Base-by-base conservation (phyloP, 2,329 filamentous ascomycete species). In the Paecilomyces sp. region DNA sequence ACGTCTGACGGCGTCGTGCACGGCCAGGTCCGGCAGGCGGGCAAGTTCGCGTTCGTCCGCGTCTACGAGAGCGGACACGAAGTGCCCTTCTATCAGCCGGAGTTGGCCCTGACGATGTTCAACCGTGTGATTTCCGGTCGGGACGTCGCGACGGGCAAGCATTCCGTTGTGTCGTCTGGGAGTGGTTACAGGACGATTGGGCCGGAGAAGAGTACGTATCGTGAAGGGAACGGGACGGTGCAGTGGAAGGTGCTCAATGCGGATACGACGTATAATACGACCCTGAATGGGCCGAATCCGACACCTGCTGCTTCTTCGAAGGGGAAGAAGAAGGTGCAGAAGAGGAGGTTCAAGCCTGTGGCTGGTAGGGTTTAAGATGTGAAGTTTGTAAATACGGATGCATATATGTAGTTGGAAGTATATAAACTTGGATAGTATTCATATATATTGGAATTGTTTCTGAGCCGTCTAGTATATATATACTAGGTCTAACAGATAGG, bases 31-130 rank as follows among this genome's bases (percentile, higher is more conserved):
- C 41, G 41, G 1, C 41, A 47, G 18, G 41, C 41, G 18, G 41
- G 41, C 15, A 22, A 8, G n/a, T 54, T 54, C 7, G 25, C 51
- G 18, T 65, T 67, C 51, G 58, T 61, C 4, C 62, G 64, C 3
- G 64, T 66, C 28, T 82, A 79, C 67, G 77, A 82, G 60, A 71
- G 73, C 7, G 79, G 80, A 3, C 80, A 82, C 58, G 76, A 80
- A 66, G 79, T 81, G 1, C 82, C 82, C 0, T 83, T 83, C 67
- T 84, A 84, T 67, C 82, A 84, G 66, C 83, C 77, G 3, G 70
- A 80, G 33, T 78, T 75, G 12, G 70, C 81, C 7, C 70, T 83
- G 12, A 77, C 78, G 61, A 73, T 83, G 61, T 82, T 84, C 62
- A 72, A 79, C 68, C 76, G 82, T 12, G 77, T 77, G 11, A 70